Conservation (phyloP, 257 asterid species). For the Primulina eburnea region DNA sequence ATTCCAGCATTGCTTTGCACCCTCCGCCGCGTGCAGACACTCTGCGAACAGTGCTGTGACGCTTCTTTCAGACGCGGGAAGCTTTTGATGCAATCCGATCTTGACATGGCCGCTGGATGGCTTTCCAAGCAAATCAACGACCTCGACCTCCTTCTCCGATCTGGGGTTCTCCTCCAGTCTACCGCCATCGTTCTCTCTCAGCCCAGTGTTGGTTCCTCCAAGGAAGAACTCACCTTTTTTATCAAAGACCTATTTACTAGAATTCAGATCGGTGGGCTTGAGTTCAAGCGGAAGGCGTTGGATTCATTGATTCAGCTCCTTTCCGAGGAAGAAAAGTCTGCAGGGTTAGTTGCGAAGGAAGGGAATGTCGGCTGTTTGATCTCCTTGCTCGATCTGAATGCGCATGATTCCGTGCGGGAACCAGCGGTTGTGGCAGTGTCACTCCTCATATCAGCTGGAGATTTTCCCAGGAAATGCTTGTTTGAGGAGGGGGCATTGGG, state of each 20-base stretch:
- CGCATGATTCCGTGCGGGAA: conserved; percentile 42
- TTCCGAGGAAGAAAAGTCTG: conserved; percentile 53
- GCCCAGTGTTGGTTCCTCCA: conserved; percentile 49
- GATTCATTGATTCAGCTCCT: conserved; percentile 65
- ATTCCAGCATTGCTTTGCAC: conserved; percentile 58
- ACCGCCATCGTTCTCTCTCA: conserved; percentile 91
- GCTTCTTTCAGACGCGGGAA: conserved; percentile 56
- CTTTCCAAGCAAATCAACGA: conserved; percentile 61
- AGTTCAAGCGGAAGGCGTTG: conserved; percentile 74
- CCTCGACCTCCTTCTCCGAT: conserved; percentile 72
- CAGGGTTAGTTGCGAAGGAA: conserved; percentile 55
- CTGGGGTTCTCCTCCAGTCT: conserved; percentile 87
- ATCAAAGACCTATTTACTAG: conserved; percentile 74
- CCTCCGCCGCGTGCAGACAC: conserved; percentile 55
- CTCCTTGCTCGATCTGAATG: conserved; percentile 54
- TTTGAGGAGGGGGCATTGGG: conserved; percentile 92
- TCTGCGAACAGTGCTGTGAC: conserved; percentile 47
- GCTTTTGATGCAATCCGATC: conserved; percentile 95
- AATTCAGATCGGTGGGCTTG: conserved; percentile 84
- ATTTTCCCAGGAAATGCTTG: conserved; percentile 56
- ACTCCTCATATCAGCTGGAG: conserved; percentile 52
- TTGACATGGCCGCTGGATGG: conserved; percentile 90
- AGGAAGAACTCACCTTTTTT: conserved; percentile 56
- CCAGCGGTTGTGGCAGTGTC: conserved; percentile 70
- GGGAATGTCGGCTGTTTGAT: conserved; percentile 56